phyloP scores from a whole-genome alignment of 805 yeast species.

The Wickerhamomyces mucosus region DNA sequence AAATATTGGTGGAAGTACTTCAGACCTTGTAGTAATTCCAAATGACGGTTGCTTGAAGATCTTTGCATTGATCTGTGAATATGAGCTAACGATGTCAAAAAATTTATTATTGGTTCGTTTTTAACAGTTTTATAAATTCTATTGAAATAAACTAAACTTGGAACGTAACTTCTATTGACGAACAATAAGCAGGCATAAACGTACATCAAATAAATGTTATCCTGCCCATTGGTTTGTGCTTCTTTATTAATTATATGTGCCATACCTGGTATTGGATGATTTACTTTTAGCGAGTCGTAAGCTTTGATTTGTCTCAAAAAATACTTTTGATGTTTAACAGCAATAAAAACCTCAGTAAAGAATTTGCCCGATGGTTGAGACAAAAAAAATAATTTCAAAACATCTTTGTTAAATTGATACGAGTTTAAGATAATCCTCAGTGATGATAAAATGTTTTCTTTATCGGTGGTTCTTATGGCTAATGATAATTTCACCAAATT shows the following conservation, averaged over 20 bases:
- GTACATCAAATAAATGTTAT: conserved; percentile 60
- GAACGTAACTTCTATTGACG: conserved; percentile 71
- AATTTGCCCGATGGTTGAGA: conserved; percentile 53
- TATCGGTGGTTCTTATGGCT: conserved; percentile 39
- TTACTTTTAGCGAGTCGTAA: conserved; percentile 55
- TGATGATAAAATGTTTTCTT: conserved; percentile 41
- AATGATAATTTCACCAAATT: conserved; percentile 62
- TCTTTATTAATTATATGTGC: conserved; percentile 56
- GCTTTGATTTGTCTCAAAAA: conserved; percentile 86
- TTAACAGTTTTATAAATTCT: conserved; percentile 60
- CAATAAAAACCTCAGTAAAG: conserved; percentile 54
- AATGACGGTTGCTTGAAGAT: conserved; percentile 74
- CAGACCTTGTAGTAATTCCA: conserved; percentile 81
- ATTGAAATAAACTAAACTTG: conserved; percentile 70
- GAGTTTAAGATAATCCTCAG: conserved; percentile 56
- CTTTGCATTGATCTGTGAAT: conserved; percentile 90
- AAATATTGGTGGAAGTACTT: conserved; percentile 68
- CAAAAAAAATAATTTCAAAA: conserved; percentile 56
- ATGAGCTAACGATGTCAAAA: conserved; percentile 71
- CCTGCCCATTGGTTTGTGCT: conserved; percentile 35
- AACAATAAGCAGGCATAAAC: conserved; percentile 76
- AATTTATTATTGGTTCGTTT: conserved; percentile 69
- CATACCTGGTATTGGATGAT: conserved; percentile 60
- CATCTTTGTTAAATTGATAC: conserved; percentile 67
- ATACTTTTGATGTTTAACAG: conserved; percentile 82